A percentile compares a stretch with the other conserved stretches of the same genome.
Evolutionary conservation across 2,329 filamentous ascomycete species (phyloP).

Genomic region (Colletotrichum sp.): DNA sequence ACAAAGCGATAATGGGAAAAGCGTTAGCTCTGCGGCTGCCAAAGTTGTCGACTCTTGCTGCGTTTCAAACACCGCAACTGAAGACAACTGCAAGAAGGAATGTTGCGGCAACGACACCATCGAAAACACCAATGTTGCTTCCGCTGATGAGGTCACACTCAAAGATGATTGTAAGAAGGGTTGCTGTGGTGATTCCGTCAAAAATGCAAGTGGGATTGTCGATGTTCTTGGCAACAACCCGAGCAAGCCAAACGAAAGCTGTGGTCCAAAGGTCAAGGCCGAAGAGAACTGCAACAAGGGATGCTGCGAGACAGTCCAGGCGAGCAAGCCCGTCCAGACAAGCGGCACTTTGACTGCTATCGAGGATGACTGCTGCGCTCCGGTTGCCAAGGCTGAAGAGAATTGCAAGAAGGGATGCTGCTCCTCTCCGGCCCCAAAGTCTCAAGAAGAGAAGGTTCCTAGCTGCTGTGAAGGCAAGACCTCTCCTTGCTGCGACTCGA

Average conservation of each 20-base stretch:
- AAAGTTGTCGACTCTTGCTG: background rate
- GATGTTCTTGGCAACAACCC: background rate
- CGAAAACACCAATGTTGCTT: background rate
- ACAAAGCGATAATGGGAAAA: background rate
- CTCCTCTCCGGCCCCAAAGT: background rate
- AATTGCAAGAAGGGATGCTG: constrained; percentile 6
- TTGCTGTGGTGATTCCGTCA: background rate
- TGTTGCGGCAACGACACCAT: background rate
- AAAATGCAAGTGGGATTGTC: no score
- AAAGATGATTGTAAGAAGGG: background rate
- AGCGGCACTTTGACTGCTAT: background rate
- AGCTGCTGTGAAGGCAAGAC: constrained; percentile 47
- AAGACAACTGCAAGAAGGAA: background rate
- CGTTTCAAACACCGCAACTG: background rate
- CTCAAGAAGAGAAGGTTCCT: background rate
- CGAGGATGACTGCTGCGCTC: background rate
- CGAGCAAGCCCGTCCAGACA: background rate
- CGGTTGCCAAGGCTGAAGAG: background rate
- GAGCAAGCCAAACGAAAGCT: background rate
- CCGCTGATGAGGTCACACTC: background rate
- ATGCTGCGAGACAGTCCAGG: background rate
- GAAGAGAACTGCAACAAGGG: background rate
- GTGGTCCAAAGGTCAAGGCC: background rate
- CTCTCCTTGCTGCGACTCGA: constrained; percentile 45
- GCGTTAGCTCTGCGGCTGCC: background rate